Evolutionary conservation across 1,284 basidiomycete genomes (phyloP), one percentile per base, ranked within the genome.

Genomic region (Rhodotorula sp.): DNA sequence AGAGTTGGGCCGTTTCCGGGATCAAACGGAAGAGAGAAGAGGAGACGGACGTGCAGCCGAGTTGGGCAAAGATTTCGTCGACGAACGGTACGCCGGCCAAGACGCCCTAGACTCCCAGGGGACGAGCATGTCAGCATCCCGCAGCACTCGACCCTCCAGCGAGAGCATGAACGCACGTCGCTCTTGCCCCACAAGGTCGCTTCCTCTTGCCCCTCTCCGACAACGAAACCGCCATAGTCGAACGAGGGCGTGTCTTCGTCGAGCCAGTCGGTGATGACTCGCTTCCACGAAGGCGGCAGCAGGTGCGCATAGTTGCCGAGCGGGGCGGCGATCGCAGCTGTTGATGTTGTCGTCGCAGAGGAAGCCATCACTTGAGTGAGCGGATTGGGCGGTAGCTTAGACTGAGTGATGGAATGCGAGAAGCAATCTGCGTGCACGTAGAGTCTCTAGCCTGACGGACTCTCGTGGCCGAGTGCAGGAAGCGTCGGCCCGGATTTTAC

Each of bases 51-150:
- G 86, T 83, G 88, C 95, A 99, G 52, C 87, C 92, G 38, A 97
- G 86, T 79, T 94, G 92, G 60, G 84, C 82, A 81, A 99, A 99
- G 60, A 99, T 87, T 81, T 98, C 93, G 57, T 92, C 89, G 78
- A 98, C 93, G 83, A 99, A 99, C 0, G 97, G 97, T 12, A 90
- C 90, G 60, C 95, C 95, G 2, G 97, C 95, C 5, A 99, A 86
- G 34, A 98, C 89, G 21, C 93, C 94, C 82, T 85, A 70, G 23
- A 7, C 21, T 23, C 12, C 2, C 23, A 28, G 48, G 7, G 19
- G n/a, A 15, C 23, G 28, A 55, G 14, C 2, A 28, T 28, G 34
- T 48, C 58, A 66, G 50, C 26, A 1, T 49, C 34, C 23, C 15
- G 5, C 5, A 28, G 15, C 14, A 55, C 21, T 54, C 52, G 52